Conservation (phyloP, 2,329 filamentous ascomycete species). For the Fusarium nelsonii region DNA sequence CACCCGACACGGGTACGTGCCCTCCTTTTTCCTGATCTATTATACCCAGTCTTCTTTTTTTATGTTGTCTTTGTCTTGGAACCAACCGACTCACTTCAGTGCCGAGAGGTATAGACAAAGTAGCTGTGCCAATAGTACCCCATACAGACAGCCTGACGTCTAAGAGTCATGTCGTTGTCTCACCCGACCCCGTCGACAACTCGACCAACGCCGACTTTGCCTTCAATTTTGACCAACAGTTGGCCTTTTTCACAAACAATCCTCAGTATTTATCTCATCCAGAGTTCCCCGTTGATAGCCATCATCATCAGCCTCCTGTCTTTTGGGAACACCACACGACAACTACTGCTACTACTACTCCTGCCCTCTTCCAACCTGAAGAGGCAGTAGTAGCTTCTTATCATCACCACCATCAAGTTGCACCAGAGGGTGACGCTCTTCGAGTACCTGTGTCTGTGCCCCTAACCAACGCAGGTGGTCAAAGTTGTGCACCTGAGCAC, state of each 20-base stretch:
- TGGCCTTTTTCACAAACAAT: conserved; percentile 47
- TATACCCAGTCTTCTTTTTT: background rate
- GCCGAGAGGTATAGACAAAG: conserved; percentile 33
- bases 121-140: conserved; percentile 48
- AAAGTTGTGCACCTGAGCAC: conserved; percentile 45
- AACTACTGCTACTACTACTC: conserved; percentile 4
- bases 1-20: conserved; percentile 55
- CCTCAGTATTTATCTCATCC: conserved; percentile 50
- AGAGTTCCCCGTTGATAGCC: conserved; percentile 26
- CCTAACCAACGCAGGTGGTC: conserved; percentile 23
- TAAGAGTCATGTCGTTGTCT: conserved; percentile 48
- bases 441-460: conserved; percentile 31
- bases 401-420: conserved; percentile 28
- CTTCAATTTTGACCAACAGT: conserved; percentile 53
- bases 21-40: conserved; percentile 7
- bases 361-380: conserved; percentile 26
- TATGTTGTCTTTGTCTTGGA: conserved; percentile 19
- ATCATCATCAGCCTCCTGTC: conserved; percentile 11
- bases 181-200: conserved; percentile 48
- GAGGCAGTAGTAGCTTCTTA: conserved; percentile 6
- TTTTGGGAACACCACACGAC: conserved; percentile 38
- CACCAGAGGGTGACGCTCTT: conserved; percentile 34
- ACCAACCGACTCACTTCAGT: conserved; percentile 44
- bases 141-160: conserved; percentile 42
- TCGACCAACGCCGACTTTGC: conserved; percentile 50